phyloP scores from a whole-genome alignment of 495 filamentous ascomycete species.

The Penicillium manginii region DNA sequence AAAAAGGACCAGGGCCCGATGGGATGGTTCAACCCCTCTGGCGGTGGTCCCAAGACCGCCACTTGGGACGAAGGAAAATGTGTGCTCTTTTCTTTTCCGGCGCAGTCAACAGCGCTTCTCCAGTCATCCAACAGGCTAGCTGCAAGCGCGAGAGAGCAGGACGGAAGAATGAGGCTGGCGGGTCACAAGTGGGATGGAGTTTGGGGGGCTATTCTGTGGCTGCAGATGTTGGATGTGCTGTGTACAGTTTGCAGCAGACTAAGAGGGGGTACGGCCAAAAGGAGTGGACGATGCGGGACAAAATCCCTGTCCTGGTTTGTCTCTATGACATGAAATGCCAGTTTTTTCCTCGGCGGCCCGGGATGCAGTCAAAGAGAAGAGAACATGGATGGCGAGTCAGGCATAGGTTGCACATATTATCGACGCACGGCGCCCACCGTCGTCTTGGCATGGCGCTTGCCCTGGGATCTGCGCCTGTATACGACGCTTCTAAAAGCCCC shows the following conservation, averaged over 20 bases:
- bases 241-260: constrained; percentile 17
- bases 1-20: constrained; percentile 32
- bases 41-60: constrained; percentile 22
- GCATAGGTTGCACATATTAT: constrained; percentile 21
- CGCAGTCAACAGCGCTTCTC: constrained; percentile 25
- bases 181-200: constrained; percentile 5
- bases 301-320: constrained; percentile 12
- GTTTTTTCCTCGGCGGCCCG: constrained; percentile 31
- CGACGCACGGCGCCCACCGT: constrained; percentile 31
- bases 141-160: constrained; percentile 19
- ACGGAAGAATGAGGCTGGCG: constrained; percentile 10
- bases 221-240: constrained; percentile 21
- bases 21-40: constrained; percentile 40
- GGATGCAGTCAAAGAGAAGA: constrained; percentile 33
- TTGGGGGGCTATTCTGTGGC: constrained; percentile 18
- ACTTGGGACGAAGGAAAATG: constrained; percentile 20
- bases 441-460: constrained; percentile 48
- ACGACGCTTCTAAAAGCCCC: constrained; percentile 1
- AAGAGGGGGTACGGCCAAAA: constrained; percentile 6
- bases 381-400: constrained; percentile 24
- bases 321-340: constrained; percentile 3
- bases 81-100: constrained; percentile 11
- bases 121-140: constrained; percentile 6
- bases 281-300: constrained; percentile 14
- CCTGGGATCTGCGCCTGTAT: constrained; percentile 25